Evolutionary conservation across 352 stramenopile species (phyloP).

Genomic region (Phytophthora melonis): DNA sequence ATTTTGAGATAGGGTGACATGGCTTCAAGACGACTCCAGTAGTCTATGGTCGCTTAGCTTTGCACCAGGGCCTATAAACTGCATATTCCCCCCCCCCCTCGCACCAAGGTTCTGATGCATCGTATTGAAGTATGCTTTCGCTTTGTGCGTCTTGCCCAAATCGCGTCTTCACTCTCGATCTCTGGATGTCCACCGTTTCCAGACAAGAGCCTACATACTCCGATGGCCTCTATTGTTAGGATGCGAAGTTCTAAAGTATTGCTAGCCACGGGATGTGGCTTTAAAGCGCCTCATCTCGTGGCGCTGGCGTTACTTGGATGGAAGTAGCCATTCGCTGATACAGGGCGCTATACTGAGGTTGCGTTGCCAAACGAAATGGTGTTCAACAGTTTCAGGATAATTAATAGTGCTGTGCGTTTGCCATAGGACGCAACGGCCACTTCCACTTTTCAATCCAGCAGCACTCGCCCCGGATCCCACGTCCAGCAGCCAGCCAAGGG

Average conservation of each 20-base stretch:
- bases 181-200: neutral
- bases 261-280: neutral
- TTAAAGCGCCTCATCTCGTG: neutral
- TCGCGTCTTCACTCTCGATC: neutral
- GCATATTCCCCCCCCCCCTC: too few species aligned
- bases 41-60: neutral
- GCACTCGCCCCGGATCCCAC: neutral
- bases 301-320: conserved; percentile 5
- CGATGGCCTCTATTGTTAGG: conserved; percentile 11
- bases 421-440: conserved; percentile 7
- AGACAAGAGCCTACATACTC: neutral
- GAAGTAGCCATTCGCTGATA: conserved; percentile 18
- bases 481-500: neutral
- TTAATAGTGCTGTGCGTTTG: conserved; percentile 18
- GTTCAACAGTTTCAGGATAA: conserved; percentile 23
- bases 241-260: conserved; percentile 11
- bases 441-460: conserved; percentile 8
- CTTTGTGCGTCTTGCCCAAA: neutral
- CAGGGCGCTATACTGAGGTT: neutral
- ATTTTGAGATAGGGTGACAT: neutral
- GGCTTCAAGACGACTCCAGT: neutral
- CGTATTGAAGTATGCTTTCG: neutral
- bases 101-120: neutral
- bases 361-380: conserved; percentile 1
- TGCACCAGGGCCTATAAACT: neutral